Evolutionary conservation across 2,329 filamentous ascomycete species (phyloP).

Genomic region (Metarhizium humberi): DNA sequence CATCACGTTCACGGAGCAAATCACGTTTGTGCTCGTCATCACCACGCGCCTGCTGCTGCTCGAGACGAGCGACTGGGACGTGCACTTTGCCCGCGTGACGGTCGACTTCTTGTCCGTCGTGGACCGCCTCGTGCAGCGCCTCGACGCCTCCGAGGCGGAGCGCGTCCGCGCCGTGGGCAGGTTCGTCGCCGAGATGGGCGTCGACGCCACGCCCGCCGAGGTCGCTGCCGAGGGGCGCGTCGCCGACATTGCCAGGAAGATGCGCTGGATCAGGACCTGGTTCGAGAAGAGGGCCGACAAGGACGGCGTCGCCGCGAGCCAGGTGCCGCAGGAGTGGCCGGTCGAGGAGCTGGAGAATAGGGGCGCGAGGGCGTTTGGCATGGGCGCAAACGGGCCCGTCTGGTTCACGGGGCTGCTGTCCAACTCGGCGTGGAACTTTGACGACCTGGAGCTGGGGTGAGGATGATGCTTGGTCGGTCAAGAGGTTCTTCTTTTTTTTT

Average conservation of each 20-base stretch:
- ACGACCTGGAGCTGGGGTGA: slow-evolving; percentile 3
- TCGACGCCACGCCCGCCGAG: neutral
- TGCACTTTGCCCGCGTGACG: slow-evolving; percentile 9
- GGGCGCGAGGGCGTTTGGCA: neutral
- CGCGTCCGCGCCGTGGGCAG: no score
- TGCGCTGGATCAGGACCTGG: slow-evolving; percentile 21
- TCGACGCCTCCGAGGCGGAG: no score
- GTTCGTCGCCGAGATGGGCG: no score
- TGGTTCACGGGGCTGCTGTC: slow-evolving; percentile 17
- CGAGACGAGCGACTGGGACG: slow-evolving; percentile 15
- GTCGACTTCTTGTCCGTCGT: slow-evolving; percentile 10
- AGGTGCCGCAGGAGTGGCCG: slow-evolving; percentile 7
- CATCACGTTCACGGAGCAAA: slow-evolving; percentile 14
- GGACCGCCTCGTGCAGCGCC: slow-evolving; percentile 8
- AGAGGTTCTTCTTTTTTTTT: no score
- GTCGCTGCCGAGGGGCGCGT: slow-evolving; percentile 7
- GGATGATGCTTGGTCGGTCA: no score
- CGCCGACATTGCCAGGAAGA: slow-evolving; percentile 9
- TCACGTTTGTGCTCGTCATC: slow-evolving; percentile 10
- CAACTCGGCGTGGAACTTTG: slow-evolving; percentile 14
- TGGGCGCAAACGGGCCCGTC: slow-evolving; percentile 1
- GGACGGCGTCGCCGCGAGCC: neutral
- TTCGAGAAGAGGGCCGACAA: slow-evolving; percentile 14
- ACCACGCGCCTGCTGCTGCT: slow-evolving; percentile 14
- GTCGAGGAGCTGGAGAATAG: slow-evolving; percentile 3